A percentile compares a stretch with the other conserved stretches of the same genome.
These are phyloP conservation scores for Glycine tomentella DNA, from an alignment of 306 rosid genomes.

Conservation along the genomic window DNA sequence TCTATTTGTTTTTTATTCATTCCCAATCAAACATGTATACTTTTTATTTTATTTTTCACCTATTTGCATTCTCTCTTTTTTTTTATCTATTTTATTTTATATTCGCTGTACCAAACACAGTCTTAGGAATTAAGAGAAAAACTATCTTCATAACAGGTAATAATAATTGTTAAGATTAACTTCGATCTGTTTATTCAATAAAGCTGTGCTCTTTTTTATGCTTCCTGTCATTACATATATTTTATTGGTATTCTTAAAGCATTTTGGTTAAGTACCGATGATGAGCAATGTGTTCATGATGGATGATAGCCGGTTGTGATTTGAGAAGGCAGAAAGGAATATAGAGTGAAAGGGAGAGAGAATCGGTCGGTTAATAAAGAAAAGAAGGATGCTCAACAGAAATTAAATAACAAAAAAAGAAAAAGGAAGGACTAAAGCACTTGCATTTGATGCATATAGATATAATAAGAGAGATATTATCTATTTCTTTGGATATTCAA, in stretches of 20 bases:
- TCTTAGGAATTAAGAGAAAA: no score
- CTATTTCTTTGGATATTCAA: slow-evolving; percentile 55
- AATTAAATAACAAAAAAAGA: slow-evolving; percentile 7
- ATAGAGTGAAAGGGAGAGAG: slow-evolving; percentile 4
- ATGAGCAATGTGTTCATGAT: not conserved
- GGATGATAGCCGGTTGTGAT: slow-evolving; percentile 5
- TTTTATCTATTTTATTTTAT: no score
- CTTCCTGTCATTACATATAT: not conserved
- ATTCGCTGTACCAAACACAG: no score
- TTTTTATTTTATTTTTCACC: no score
- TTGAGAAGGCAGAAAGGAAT: slow-evolving; percentile 45
- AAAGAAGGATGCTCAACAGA: slow-evolving; percentile 22
- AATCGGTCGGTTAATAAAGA: not conserved
- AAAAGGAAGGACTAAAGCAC: slow-evolving; percentile 40
- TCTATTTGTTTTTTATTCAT: no score
- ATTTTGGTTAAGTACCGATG: not conserved
- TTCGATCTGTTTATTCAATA: no score
- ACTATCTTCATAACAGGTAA: no score
- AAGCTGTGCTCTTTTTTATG: no score
- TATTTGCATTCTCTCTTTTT: no score
- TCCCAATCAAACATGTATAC: no score
- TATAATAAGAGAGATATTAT: slow-evolving; percentile 21
- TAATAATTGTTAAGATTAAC: no score
- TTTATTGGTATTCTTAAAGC: not conserved
- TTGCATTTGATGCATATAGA: slow-evolving; percentile 31